phyloP scores from a whole-genome alignment of 768 basidiomycete genomes.

The Fomitopsis pulvina region DNA sequence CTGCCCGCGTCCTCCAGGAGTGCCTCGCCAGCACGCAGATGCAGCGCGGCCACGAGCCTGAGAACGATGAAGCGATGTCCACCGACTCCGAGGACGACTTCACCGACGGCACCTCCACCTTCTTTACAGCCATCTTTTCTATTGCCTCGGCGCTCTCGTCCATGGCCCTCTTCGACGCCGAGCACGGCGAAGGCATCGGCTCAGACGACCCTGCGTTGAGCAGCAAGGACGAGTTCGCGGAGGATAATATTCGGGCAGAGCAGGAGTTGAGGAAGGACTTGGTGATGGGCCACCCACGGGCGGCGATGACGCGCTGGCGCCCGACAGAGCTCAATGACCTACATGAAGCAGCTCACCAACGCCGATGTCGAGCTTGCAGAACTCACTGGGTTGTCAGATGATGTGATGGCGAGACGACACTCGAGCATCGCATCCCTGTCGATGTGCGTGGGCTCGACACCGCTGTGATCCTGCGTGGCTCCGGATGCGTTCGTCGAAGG shows the following conservation, averaged over 20 bases:
- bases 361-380: slow-evolving; percentile 4
- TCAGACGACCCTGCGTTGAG: slow-evolving; percentile 6
- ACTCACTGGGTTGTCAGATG: not conserved
- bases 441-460: slow-evolving; percentile 1
- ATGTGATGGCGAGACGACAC: not conserved
- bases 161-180: not conserved
- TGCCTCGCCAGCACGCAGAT: not conserved
- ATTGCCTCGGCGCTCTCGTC: not conserved
- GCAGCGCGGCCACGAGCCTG: not conserved
- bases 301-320: not conserved
- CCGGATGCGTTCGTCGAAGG: slow-evolving; percentile 3
- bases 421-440: not conserved
- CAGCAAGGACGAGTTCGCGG: slow-evolving; percentile 4
- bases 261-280: not conserved
- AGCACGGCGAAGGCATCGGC: not conserved
- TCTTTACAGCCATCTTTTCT: not conserved
- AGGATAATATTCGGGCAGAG: not conserved
- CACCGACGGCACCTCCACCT: not conserved
- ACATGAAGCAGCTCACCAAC: slow-evolving; percentile 5
- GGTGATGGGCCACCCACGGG: not conserved
- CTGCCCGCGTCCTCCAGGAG: not conserved
- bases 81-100: slow-evolving; percentile 2
- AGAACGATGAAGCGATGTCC: slow-evolving; percentile 4
- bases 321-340: not conserved
- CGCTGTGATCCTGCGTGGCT: not conserved